Evolutionary conservation across 106 monocot species (phyloP), one percentile per base, ranked within the genome.

Genomic region (Dendrobium officinale): DNA sequence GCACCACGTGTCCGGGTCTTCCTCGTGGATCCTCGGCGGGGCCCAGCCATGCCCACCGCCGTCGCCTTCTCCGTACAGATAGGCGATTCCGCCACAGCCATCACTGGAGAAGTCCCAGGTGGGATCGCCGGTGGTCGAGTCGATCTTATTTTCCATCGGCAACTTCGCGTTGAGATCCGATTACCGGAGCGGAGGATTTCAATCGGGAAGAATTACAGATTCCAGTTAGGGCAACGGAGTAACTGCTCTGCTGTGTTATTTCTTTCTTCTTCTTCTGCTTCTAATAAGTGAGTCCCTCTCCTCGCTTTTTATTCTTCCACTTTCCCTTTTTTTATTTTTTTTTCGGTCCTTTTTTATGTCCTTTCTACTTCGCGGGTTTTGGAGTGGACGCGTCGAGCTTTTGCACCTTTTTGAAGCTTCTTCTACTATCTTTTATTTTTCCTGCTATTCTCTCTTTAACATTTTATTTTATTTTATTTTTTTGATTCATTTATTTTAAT

Each of bases 381-480:
- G 83, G 83, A 78, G 83, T 42, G n/a, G 78, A 83, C 78, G 83
- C 77, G 83, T 78, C 37, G 54, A 74, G 74, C 26, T 67, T 72
- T 51, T 49, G 51, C 1, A 68, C 40, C 78, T 83, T 77, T 72
- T 59, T 73, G 81, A 81, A 81, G 81, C 73, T 81, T 81, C 77
- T 67, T 26, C 40, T 4, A 24, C 19, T 67, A 61, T 64, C 77
- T 72, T 44, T 42, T 26, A 37, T 37, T 70, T 9, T 70, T 67
- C 27, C 0, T 67, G 22, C 26, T 67, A 26, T 67, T 26, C 27
- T 67, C 27, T 67, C 67, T 11, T 24, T 26, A 9, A 29, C 27
- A 9, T 67, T 67, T 67, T 37, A 37, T 37, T 37, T 37, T 37
- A 37, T 37, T 37, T 37, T 37, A 37, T 37, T 37, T 37, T 37